Evolutionary conservation across 2,329 filamentous ascomycete species (phyloP).

Genomic region (Fusarium sp.): DNA sequence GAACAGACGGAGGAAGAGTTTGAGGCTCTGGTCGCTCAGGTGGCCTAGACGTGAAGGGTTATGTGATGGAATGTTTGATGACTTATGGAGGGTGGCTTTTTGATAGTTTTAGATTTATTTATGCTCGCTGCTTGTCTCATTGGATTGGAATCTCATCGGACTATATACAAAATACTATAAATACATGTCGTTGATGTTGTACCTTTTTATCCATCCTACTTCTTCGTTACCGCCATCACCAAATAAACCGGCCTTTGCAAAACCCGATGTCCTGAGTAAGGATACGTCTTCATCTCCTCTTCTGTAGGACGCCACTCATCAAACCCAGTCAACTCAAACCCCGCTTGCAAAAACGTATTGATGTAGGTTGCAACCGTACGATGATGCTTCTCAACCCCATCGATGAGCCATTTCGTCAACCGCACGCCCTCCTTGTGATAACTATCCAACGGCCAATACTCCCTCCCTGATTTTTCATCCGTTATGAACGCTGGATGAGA

Average conservation of each 20-base stretch:
- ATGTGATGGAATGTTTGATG: background rate
- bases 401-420: background rate
- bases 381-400: background rate
- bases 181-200: background rate
- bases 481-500: background rate
- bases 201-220: background rate
- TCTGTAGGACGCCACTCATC: background rate
- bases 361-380: background rate
- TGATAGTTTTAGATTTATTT: background rate
- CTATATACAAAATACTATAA: background rate
- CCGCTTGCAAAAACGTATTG: background rate
- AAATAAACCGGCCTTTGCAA: background rate
- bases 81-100: background rate
- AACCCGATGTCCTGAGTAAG: background rate
- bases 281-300: background rate
- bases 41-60: constrained; percentile 8
- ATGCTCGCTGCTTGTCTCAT: background rate
- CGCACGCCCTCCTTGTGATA: background rate
- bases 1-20: constrained; percentile 42
- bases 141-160: background rate
- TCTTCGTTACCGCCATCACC: background rate
- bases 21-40: constrained; percentile 24
- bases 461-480: background rate
- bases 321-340: background rate
- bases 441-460: background rate